Base-by-base conservation (phyloP, 768 basidiomycete genomes). In the Trametes meyenii region DNA sequence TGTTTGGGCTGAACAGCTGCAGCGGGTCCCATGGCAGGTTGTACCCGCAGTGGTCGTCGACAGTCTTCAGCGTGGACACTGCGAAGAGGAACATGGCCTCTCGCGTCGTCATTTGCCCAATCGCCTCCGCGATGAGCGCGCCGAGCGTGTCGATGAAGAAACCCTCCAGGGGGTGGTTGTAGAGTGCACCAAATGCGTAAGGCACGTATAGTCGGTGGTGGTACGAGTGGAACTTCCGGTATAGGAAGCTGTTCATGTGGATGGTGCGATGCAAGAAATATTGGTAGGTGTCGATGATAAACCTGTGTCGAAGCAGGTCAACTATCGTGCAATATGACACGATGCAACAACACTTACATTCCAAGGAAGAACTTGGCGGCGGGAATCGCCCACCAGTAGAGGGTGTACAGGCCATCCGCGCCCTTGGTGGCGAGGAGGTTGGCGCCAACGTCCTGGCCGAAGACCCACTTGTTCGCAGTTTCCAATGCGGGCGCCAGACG, bases 201-300 rank as follows among this genome's bases (percentile, higher is more conserved):
- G 97, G 96, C 6, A 96, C 94, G 72, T 98, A 96, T 8, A 99
- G 85, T 11, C 94, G 83, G 73, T 99, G 97, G 74, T 99, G 97
- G 76, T 90, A 88, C 0, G 93, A 93, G 73, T 99, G 97, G 64
- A 98, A 80, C 55, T 91, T 86, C 64, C 86, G 90, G 78, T 96
- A 99, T 35, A 98, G 81, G 75, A 84, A 98, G 65, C 87, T 90
- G 79, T 92, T 93, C 67, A 84, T 76, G 77, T 98, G 97, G 88
- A 96, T 92, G 43, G 78, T 74, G 43, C 96, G 92, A 72, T 99
- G 97, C 17, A 94, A 80, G 77, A 96, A 95, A 76, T 98, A 99
- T 74, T 99, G 96, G 93, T 94, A 98, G 38, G 95, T 95, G 77
- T 99, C 97, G 67, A 98, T 88, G 59, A 95, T 70, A 74, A 97